Base-by-base conservation (phyloP, 768 basidiomycete species). In the Pulveroboletus sp. region DNA sequence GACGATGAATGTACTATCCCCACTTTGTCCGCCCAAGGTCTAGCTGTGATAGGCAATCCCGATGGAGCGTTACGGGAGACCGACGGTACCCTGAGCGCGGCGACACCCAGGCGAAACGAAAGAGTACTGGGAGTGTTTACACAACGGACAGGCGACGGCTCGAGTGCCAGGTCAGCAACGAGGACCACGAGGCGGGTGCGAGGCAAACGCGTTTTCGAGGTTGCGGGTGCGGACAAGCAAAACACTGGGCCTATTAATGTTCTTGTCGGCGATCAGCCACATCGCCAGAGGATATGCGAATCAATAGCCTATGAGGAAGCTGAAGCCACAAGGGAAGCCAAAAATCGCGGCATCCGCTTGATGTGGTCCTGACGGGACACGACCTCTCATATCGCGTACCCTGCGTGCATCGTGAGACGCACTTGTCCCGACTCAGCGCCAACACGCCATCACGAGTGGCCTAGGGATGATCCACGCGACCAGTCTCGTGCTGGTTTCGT, bases 131-230 rank as follows among this genome's bases (percentile, higher is more conserved):
- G 21, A 30, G 46, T 36, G n/a, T 5, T 10, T 9, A 24, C 26
- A 17, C 30, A 17, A n/a, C 28, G 8, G 33, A n/a, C 18, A 30
- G n/a, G 21, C 21, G 21, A 21, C 21, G 21, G 21, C 21, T 21
- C 39, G 32, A 15, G 37, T 15, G 24, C 15, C 14, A 8, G 21
- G 38, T 27, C 17, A 39, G 48, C 15, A 27, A 14, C 26, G 33
- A 21, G 39, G 31, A 38, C 41, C 48, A 58, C 58, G 57, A 47
- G 57, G 57, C 8, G 4, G 7, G 11, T 17, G 58, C 50, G 26
- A 53, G 50, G 50, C 33, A 13, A 43, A 44, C 51, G 39, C 50
- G 51, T 51, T 21, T 21, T 21, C 21, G 21, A 21, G 21, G 21
- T 21, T 51, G 5, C 39, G 28, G 11, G 18, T 6, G 17, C 13